Percentiles rank a stretch among this genome's conserved stretches.
phyloP scores from a whole-genome alignment of 2,329 filamentous ascomycete genomes.

The Grosmannia clavigera region DNA sequence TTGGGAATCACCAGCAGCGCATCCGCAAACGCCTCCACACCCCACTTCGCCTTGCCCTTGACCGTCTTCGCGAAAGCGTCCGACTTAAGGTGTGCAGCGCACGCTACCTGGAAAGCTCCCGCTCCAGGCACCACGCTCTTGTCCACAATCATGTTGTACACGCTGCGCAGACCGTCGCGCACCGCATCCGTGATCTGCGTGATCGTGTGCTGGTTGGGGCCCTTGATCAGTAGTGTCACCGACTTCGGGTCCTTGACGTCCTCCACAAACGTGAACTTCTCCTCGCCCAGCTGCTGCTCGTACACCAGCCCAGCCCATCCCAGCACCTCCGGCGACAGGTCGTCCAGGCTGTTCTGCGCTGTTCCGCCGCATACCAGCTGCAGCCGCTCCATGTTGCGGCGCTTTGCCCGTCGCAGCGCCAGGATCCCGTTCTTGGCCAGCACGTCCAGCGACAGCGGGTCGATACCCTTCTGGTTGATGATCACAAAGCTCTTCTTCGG shows the following conservation, averaged over 20 bases:
- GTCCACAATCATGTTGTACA: conserved; percentile 99
- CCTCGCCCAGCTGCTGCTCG: conserved; percentile 93
- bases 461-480: conserved; percentile 98
- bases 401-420: conserved; percentile 85
- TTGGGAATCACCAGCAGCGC: conserved; percentile 93
- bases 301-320: conserved; percentile 96
- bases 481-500: conserved; percentile 93
- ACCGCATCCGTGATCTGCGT: conserved; percentile 94
- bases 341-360: conserved; percentile 93
- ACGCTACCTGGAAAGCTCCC: conserved; percentile 92
- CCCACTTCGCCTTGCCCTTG: conserved; percentile 96
- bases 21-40: conserved; percentile 89
- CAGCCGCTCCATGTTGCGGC: conserved; percentile 96
- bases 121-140: conserved; percentile 87
- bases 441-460: conserved; percentile 89
- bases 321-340: conserved; percentile 73
- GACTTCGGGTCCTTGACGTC: conserved; percentile 98
- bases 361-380: conserved; percentile 87
- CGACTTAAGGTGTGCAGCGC: conserved; percentile 73
- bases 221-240: conserved; percentile 94
- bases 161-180: conserved; percentile 83
- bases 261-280: conserved; percentile 98
- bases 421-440: conserved; percentile 97
- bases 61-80: conserved; percentile 79
- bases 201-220: conserved; percentile 93